phyloP scores from a whole-genome alignment of 2,329 filamentous ascomycete genomes.

The Xylariaceae sp. region DNA sequence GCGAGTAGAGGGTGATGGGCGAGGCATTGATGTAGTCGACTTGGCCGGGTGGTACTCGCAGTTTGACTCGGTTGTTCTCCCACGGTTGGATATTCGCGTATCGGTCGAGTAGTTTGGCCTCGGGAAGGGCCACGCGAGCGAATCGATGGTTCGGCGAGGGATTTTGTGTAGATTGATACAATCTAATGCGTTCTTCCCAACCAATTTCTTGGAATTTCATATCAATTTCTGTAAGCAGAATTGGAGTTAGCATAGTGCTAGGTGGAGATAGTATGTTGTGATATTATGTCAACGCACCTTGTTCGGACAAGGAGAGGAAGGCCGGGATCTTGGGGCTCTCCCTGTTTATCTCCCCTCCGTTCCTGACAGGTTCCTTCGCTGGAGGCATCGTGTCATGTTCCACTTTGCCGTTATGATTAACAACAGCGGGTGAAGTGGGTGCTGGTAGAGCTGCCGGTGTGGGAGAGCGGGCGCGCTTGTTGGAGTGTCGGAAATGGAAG shows the following conservation, averaged over 20 bases:
- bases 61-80: conserved; percentile 80
- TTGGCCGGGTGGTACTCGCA: conserved; percentile 73
- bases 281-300: conserved; percentile 45
- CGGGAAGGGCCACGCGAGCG: conserved; percentile 58
- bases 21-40: conserved; percentile 85
- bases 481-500: conserved; percentile 46
- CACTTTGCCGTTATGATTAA: conserved; percentile 42
- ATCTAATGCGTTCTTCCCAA: conserved; percentile 55
- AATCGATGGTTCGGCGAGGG: conserved; percentile 41
- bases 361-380: conserved; percentile 30
- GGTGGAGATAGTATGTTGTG: not conserved
- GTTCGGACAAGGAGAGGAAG: conserved; percentile 53
- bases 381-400: conserved; percentile 26
- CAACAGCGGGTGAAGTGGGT: conserved; percentile 33
- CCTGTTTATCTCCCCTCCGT: conserved; percentile 26
- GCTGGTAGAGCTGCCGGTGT: conserved; percentile 28
- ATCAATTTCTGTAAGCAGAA: conserved; percentile 46
- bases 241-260: conserved; percentile 10
- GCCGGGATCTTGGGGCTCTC: conserved; percentile 45
- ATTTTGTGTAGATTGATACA: conserved; percentile 45
- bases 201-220: conserved; percentile 56
- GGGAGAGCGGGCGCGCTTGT: conserved; percentile 52
- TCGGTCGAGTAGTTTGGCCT: conserved; percentile 70
- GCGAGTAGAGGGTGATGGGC: conserved; percentile 60
- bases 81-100: conserved; percentile 91